phyloP scores from a whole-genome alignment of 2,329 filamentous ascomycete genomes.

The Immersiporthe knoxdaviesiana region DNA sequence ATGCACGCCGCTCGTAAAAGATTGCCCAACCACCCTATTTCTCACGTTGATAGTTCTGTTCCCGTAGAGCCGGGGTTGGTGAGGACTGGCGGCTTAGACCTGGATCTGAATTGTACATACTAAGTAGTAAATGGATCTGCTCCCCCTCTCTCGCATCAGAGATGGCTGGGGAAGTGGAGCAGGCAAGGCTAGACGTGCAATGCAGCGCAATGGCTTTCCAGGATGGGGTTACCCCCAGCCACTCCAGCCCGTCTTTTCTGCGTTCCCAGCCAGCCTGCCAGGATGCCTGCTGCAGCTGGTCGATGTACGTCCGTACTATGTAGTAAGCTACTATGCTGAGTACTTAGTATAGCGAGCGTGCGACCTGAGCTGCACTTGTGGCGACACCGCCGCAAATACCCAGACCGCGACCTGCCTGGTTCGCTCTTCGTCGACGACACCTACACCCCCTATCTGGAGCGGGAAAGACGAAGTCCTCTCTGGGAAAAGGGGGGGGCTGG shows the following conservation, averaged over 20 bases:
- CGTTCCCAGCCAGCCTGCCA: constrained; percentile 14
- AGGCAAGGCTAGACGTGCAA: constrained; percentile 6
- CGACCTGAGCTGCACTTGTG: background rate
- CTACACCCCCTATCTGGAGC: background rate
- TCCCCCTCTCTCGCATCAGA: constrained; percentile 10
- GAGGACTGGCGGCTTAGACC: background rate
- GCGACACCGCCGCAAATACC: background rate
- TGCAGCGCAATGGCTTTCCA: constrained; percentile 30
- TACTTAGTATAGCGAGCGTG: too few species aligned
- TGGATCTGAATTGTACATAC: constrained; percentile 27
- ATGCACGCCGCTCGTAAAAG: background rate
- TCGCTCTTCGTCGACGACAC: background rate
- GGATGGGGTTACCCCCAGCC: constrained; percentile 32
- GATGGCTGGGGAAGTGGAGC: constrained; percentile 29
- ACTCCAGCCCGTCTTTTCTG: constrained; percentile 27
- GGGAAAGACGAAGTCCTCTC: background rate
- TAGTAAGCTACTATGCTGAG: too few species aligned
- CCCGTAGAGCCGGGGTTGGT: background rate
- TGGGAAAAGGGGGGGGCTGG: background rate
- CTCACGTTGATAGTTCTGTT: background rate
- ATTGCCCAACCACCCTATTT: constrained; percentile 28
- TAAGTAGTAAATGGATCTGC: constrained; percentile 8
- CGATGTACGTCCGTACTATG: too few species aligned
- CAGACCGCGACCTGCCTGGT: background rate
- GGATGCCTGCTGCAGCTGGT: constrained; percentile 25